A percentile compares a stretch with the other conserved stretches of the same genome.
phyloP scores from a whole-genome alignment of 2,329 filamentous ascomycete genomes.

The Orbilia quercus region DNA sequence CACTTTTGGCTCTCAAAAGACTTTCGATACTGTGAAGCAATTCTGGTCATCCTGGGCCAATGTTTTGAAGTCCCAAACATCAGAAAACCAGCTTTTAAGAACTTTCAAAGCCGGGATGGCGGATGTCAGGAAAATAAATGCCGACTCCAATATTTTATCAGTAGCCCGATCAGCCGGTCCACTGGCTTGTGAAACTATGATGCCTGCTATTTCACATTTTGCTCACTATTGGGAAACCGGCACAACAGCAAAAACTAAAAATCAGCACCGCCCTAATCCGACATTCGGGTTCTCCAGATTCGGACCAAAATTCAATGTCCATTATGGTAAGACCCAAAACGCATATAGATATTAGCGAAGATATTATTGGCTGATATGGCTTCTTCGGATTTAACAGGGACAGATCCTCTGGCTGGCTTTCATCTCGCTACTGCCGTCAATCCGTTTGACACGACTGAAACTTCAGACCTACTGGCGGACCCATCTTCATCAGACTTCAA shows the following conservation, averaged over 20 bases:
- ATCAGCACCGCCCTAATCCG: neutral
- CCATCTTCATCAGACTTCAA: neutral
- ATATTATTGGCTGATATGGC: neutral
- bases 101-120: constrained; percentile 2
- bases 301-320: constrained; percentile 26
- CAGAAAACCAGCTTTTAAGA: constrained; percentile 3
- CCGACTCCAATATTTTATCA: neutral
- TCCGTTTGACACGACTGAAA: constrained; percentile 32
- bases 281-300: constrained; percentile 28
- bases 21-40: constrained; percentile 16
- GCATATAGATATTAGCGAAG: neutral
- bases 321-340: constrained; percentile 27
- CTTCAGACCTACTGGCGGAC: neutral
- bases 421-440: constrained; percentile 69
- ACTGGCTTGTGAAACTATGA: neutral
- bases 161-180: constrained; percentile 22
- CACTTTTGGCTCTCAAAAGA: constrained; percentile 19
- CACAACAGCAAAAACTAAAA: constrained; percentile 2
- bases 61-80: neutral
- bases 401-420: constrained; percentile 69
- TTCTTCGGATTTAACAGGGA: constrained; percentile 58
- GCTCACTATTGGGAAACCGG: constrained; percentile 26
- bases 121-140: neutral
- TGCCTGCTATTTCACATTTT: neutral
- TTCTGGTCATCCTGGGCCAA: constrained; percentile 22